These are phyloP conservation scores for Aristolochia californica DNA, from an alignment of 164 flowering plant species.

Conservation along the genomic window DNA sequence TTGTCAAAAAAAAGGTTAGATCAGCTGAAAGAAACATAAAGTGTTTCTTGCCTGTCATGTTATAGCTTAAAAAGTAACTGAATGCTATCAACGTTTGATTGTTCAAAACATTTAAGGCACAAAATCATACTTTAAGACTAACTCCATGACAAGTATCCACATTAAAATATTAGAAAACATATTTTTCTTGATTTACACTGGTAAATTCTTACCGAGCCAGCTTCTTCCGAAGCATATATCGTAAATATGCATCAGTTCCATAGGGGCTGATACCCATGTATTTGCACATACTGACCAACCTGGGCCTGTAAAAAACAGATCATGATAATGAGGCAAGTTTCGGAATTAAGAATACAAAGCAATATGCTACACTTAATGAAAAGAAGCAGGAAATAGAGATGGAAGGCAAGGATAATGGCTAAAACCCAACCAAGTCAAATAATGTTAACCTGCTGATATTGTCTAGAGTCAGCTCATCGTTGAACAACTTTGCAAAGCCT, in stretches of 20 bases:
- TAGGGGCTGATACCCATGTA: constrained; percentile 83
- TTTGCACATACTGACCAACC: constrained; percentile 86
- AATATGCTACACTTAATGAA: not conserved
- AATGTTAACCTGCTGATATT: constrained; percentile 89
- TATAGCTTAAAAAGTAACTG: no score
- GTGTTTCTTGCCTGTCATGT: no score
- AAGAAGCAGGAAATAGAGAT: not conserved
- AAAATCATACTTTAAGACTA: no score
- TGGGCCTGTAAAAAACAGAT: constrained; percentile 44
- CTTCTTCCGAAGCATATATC: constrained; percentile 68
- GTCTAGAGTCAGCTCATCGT: constrained; percentile 93
- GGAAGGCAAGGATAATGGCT: no score
- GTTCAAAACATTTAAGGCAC: no score
- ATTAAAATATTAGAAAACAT: no score
- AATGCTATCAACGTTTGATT: no score
- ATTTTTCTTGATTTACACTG: no score
- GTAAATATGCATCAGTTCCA: constrained; percentile 86
- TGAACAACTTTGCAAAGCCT: constrained; percentile 91
- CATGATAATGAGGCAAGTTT: not conserved
- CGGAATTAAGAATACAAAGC: not conserved
- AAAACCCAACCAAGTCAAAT: not conserved
- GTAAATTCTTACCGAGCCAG: constrained; percentile 43
- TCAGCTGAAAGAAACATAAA: no score
- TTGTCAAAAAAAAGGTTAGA: no score
- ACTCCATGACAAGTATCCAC: no score